phyloP scores from a whole-genome alignment of 306 rosid genomes.

The Urtica urens region DNA sequence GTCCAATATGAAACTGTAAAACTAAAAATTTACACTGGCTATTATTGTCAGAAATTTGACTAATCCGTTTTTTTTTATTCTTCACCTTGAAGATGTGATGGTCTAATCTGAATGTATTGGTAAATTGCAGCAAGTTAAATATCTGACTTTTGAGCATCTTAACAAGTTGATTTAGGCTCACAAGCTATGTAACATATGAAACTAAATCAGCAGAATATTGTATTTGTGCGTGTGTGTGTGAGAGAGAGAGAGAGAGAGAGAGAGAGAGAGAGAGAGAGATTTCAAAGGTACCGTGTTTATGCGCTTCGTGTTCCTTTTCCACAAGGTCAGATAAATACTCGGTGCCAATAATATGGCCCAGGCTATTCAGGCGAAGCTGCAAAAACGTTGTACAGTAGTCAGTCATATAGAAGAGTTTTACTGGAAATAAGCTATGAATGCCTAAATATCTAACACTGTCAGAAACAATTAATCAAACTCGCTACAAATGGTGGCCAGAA shows the following conservation, averaged over 20 bases:
- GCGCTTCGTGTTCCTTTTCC: constrained; percentile 55
- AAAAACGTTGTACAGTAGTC: constrained; percentile 13
- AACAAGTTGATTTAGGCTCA: not conserved
- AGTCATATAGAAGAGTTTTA: not conserved
- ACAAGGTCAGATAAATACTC: constrained; percentile 95
- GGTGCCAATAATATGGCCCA: constrained; percentile 80
- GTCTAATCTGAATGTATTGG: too few species aligned
- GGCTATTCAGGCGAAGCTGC: constrained; percentile 79
- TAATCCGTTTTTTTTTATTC: too few species aligned
- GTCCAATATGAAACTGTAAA: too few species aligned
- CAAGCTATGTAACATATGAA: not conserved
- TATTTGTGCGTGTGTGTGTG: too few species aligned
- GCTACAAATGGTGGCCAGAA: not conserved
- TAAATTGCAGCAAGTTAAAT: too few species aligned
- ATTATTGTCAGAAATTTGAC: too few species aligned
- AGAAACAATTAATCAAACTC: not conserved
- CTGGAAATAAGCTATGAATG: constrained; percentile 5
- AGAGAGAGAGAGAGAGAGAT: not conserved
- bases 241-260: too few species aligned
- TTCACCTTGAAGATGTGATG: too few species aligned
- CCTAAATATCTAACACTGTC: not conserved
- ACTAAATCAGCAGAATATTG: not conserved
- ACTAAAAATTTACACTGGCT: too few species aligned
- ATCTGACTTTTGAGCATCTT: not conserved
- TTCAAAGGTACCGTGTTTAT: constrained; percentile 53